Conservation (phyloP, 208 protist genomes). For the Tritrichomonas foetus region DNA sequence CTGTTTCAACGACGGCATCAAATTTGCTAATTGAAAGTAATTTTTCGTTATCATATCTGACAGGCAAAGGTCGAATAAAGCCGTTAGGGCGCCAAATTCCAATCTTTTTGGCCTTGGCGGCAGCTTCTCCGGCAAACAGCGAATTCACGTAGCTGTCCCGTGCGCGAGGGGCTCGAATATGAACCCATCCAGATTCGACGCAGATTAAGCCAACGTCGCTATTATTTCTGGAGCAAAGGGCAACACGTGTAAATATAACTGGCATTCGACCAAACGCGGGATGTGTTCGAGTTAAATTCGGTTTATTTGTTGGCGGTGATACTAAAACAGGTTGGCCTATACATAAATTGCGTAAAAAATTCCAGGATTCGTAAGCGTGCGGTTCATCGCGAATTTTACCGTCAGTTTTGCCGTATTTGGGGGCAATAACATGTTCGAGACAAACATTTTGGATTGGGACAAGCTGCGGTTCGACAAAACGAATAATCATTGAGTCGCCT, state of each 20-base stretch:
- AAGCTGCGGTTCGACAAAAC: neutral
- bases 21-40: neutral
- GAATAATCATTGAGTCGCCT: conserved; percentile 2
- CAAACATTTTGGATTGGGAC: neutral
- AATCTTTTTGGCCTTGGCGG: neutral
- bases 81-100: neutral
- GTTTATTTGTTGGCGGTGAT: neutral
- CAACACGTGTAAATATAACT: neutral
- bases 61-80: neutral
- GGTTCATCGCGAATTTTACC: conserved; percentile 1
- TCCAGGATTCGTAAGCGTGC: conserved; percentile 6
- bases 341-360: neutral
- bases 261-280: neutral
- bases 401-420: neutral
- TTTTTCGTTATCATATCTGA: neutral
- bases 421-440: neutral
- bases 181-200: neutral
- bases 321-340: neutral
- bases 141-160: neutral
- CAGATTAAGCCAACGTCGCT: neutral
- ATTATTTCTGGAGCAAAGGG: neutral
- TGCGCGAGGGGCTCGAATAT: neutral
- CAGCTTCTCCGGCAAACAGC: neutral
- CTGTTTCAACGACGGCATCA: neutral
- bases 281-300: neutral